A percentile compares a stretch with the other conserved stretches of the same genome.
These are phyloP conservation scores for Nymphaea colorata DNA, from an alignment of 164 flowering plant species.

Conservation along the genomic window DNA sequence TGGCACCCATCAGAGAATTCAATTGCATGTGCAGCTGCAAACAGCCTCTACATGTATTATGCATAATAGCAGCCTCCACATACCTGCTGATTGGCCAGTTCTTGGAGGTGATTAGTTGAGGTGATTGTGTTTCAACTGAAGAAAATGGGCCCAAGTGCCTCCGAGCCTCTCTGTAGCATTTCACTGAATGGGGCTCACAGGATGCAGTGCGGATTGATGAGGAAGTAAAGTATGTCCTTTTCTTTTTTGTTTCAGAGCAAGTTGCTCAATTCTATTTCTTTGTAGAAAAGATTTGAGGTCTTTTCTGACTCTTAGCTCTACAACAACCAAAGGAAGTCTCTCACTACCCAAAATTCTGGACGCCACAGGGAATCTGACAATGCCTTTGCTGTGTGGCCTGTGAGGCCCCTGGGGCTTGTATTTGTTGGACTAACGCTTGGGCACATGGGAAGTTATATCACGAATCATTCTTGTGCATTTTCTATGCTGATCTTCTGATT, in stretches of 20 bases:
- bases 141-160: slow-evolving; percentile 20
- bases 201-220: slow-evolving; percentile 24
- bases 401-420: not conserved
- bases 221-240: slow-evolving; percentile 17
- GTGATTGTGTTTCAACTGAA: slow-evolving; percentile 14
- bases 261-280: slow-evolving; percentile 28
- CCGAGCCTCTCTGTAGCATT: slow-evolving; percentile 11
- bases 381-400: not conserved
- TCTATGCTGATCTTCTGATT: not conserved
- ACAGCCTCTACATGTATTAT: slow-evolving; percentile 98
- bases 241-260: slow-evolving; percentile 26
- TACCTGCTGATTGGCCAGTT: slow-evolving; percentile 15
- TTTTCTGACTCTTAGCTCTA: slow-evolving; percentile 48
- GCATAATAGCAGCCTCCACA: slow-evolving; percentile 36
- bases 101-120: slow-evolving; percentile 22
- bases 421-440: not conserved
- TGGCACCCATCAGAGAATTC: slow-evolving; percentile 98
- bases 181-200: slow-evolving; percentile 13
- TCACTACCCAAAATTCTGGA: not conserved
- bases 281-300: slow-evolving; percentile 29
- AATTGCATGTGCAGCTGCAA: slow-evolving; percentile 99
- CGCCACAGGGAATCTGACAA: not conserved
- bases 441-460: not conserved
- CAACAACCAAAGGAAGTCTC: slow-evolving; percentile 12
- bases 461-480: not conserved